A percentile compares a stretch with the other conserved stretches of the same genome.
phyloP scores from a whole-genome alignment of 306 rosid genomes.

The Inga oerstediana region DNA sequence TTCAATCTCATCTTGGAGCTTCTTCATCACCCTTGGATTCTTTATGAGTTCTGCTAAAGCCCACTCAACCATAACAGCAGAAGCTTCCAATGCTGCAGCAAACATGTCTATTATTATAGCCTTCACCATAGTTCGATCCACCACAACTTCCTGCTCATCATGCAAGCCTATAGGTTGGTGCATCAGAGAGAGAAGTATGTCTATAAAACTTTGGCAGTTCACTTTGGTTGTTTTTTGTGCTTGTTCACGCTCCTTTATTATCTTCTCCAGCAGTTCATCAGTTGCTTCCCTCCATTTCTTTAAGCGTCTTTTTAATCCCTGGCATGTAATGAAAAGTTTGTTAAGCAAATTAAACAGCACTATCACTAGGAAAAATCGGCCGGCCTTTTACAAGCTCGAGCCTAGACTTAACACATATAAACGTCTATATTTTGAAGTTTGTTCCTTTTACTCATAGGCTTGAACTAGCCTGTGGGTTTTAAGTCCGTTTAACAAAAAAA shows the following conservation, averaged over 20 bases:
- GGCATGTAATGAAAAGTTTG: neutral
- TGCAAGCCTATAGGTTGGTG: slow-evolving; percentile 24
- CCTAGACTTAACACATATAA: too few relatives aligned
- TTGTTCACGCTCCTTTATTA: slow-evolving; percentile 23
- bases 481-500: too few relatives aligned
- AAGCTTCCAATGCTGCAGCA: slow-evolving; percentile 11
- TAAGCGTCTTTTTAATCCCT: slow-evolving; percentile 27
- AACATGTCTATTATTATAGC: slow-evolving; percentile 38
- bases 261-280: slow-evolving; percentile 24
- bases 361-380: too few relatives aligned
- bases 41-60: slow-evolving; percentile 32
- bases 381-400: too few relatives aligned
- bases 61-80: slow-evolving; percentile 18
- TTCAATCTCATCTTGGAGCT: slow-evolving; percentile 33
- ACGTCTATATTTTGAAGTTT: too few relatives aligned
- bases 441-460: too few relatives aligned
- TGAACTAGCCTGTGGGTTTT: too few relatives aligned
- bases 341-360: neutral
- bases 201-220: neutral
- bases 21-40: slow-evolving; percentile 32
- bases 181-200: slow-evolving; percentile 17
- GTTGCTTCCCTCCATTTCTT: slow-evolving; percentile 1
- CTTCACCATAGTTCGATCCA: slow-evolving; percentile 24
- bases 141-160: neutral
- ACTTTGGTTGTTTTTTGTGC: neutral